Evolutionary conservation across 306 rosid genomes (phyloP), one percentile per base, ranked within the genome.

Genomic region (Vachellia collinsii): DNA sequence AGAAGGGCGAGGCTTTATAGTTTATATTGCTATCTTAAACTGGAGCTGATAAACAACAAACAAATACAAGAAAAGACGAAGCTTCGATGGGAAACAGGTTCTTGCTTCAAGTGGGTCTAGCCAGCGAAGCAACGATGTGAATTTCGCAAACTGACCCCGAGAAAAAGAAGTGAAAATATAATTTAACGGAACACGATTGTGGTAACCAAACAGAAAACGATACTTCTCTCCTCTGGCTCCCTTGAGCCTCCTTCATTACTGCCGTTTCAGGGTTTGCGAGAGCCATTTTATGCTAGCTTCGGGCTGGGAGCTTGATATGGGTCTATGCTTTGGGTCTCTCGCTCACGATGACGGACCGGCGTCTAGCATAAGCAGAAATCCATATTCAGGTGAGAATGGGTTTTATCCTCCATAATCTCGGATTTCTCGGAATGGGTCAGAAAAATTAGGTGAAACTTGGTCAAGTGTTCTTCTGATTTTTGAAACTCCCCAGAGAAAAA

Each of bases 251-350:
- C 37, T 1, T 13, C 19, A 19, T 63, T 47, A 10, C 37, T 44
- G 36, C 44, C 14, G n/a, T 29, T 6, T 44, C 61, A 8, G 61
- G 34, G 39, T 22, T n/a, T 56, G 70, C 54, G 58, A 19, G 25
- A 9, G 51, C 64, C 61, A 43, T 56, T 38, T 79, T 53, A 34
- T 17, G 70, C 74, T 38, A 51, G 42, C 41, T 38, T 65, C 50
- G 1, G 41, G 71, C 70, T 34, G 53, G 7, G 11, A 29, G 39
- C 63, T 50, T 23, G 70, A 72, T 5, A 89, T 89, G 91, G 93
- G 91, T 78, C 75, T 79, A 62, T 89, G 93, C 88, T 85, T 73
- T 53, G 88, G 84, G 76, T 80, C 87, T 66, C 83, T 20, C 34
- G 42, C 79, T 51, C 68, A 19, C 11, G 51, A 8, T 67, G 73